Percentiles rank a stretch among this genome's conserved stretches.
Conservation (phyloP, 768 basidiomycete species). For the Podaxis pistillaris region DNA sequence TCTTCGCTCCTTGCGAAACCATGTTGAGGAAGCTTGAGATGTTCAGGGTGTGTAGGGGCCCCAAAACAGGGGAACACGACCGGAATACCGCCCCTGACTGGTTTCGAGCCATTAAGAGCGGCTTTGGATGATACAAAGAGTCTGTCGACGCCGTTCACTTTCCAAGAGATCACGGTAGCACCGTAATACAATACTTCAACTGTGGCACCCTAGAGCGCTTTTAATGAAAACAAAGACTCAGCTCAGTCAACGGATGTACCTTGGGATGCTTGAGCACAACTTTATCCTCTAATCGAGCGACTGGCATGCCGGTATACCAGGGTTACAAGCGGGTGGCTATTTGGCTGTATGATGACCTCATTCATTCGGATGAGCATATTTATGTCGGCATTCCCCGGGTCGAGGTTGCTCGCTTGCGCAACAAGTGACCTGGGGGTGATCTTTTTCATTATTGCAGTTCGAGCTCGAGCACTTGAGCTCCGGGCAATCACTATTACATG, state of each 20-base stretch:
- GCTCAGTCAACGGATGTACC: conserved; percentile 30
- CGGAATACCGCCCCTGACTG: conserved; percentile 57
- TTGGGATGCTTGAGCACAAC: conserved; percentile 62
- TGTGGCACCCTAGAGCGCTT: conserved; percentile 52
- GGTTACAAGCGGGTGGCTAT: background rate
- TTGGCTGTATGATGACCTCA: background rate
- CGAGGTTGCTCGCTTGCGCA: background rate
- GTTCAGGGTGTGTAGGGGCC: conserved; percentile 71
- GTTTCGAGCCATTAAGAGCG: conserved; percentile 75
- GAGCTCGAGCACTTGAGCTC: too few species aligned
- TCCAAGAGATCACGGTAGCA: conserved; percentile 89
- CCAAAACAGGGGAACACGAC: conserved; percentile 90
- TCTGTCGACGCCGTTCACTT: conserved; percentile 44
- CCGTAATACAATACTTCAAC: conserved; percentile 74
- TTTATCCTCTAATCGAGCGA: conserved; percentile 41
- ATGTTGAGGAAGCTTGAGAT: conserved; percentile 74
- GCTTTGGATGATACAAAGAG: conserved; percentile 85
- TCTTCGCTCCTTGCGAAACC: conserved; percentile 82
- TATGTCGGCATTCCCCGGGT: conserved; percentile 1
- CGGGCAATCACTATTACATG: background rate
- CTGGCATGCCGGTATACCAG: conserved; percentile 49
- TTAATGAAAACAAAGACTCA: background rate
- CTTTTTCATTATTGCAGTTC: too few species aligned
- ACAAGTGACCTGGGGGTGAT: too few species aligned
- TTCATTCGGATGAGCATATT: background rate